Evolutionary conservation across 495 filamentous ascomycete genomes (phyloP).

Genomic region (Darksidea phi): DNA sequence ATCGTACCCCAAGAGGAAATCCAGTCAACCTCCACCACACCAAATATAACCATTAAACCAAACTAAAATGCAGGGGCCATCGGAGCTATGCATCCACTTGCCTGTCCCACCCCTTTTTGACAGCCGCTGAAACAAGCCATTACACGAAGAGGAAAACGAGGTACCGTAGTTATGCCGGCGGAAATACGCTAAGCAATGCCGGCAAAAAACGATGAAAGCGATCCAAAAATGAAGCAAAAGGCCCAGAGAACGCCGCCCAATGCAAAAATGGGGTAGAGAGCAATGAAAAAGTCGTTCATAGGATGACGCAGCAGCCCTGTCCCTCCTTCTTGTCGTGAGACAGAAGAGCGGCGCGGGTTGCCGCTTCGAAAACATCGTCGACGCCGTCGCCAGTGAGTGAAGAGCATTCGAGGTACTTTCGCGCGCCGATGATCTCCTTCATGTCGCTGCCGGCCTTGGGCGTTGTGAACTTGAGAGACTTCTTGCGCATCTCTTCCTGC

Average conservation of each 20-base stretch:
- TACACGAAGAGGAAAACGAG: neutral
- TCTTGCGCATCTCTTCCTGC: slow-evolving; percentile 96
- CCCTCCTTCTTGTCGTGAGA: slow-evolving; percentile 86
- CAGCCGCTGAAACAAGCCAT: neutral
- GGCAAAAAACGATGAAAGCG: slow-evolving; percentile 11
- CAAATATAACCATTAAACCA: slow-evolving; percentile 29
- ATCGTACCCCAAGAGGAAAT: neutral
- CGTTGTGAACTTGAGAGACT: slow-evolving; percentile 80
- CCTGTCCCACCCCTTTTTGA: neutral
- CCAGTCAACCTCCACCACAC: neutral
- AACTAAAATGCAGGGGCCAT: neutral
- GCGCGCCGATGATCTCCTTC: slow-evolving; percentile 80
- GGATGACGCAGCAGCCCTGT: slow-evolving; percentile 82
- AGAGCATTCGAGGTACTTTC: slow-evolving; percentile 97
- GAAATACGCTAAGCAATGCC: slow-evolving; percentile 17
- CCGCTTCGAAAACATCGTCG: slow-evolving; percentile 98
- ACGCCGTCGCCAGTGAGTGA: slow-evolving; percentile 96
- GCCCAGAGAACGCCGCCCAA: slow-evolving; percentile 33
- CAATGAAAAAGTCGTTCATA: slow-evolving; percentile 57
- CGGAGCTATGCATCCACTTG: no score
- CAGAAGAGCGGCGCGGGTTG: slow-evolving; percentile 89
- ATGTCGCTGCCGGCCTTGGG: slow-evolving; percentile 75
- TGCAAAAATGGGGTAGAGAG: slow-evolving; percentile 11
- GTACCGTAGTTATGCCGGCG: slow-evolving; percentile 5
- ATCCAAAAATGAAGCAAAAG: slow-evolving; percentile 5